These are phyloP conservation scores for Suhomyces yuchorum DNA, from an alignment of 1,139 yeast genomes.

Conservation along the genomic window DNA sequence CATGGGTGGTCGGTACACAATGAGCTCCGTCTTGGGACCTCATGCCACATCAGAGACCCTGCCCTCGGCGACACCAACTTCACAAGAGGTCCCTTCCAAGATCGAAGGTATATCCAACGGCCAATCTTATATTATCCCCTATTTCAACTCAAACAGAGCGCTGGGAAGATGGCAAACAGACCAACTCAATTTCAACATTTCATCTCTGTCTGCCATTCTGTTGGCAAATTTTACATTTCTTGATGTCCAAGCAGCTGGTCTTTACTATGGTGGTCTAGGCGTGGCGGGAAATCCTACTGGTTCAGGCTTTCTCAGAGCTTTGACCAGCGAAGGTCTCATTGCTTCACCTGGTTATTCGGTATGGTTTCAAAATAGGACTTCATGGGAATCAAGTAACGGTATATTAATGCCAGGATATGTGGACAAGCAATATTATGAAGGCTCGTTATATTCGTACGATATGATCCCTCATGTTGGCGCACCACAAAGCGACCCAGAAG, in stretches of 20 bases:
- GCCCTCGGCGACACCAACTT: conserved; percentile 3
- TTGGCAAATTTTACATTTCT: conserved; percentile 33
- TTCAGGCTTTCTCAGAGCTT: conserved; percentile 43
- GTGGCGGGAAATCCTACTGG: conserved; percentile 48
- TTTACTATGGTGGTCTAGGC: conserved; percentile 49
- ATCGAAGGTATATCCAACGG: conserved; percentile 17
- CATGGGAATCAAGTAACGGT: conserved; percentile 28
- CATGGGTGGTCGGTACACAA: conserved; percentile 26
- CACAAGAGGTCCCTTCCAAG: conserved; percentile 9
- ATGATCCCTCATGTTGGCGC: conserved; percentile 39
- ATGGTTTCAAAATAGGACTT: conserved; percentile 36
- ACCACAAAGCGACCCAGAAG: not conserved
- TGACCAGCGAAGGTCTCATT: conserved; percentile 38
- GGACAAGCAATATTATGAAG: conserved; percentile 46
- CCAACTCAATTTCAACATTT: conserved; percentile 1
- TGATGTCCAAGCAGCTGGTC: conserved; percentile 26
- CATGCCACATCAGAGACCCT: not conserved
- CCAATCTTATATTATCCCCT: conserved; percentile 27
- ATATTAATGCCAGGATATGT: conserved; percentile 62
- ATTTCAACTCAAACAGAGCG: conserved; percentile 31
- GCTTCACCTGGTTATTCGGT: conserved; percentile 57
- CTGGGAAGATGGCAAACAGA: conserved; percentile 23
- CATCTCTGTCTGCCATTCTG: conserved; percentile 11
- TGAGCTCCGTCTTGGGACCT: not conserved
- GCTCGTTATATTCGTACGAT: conserved; percentile 50